Evolutionary conservation across 1,284 basidiomycete species (phyloP).

Genomic region (Boletus semigastroideus): DNA sequence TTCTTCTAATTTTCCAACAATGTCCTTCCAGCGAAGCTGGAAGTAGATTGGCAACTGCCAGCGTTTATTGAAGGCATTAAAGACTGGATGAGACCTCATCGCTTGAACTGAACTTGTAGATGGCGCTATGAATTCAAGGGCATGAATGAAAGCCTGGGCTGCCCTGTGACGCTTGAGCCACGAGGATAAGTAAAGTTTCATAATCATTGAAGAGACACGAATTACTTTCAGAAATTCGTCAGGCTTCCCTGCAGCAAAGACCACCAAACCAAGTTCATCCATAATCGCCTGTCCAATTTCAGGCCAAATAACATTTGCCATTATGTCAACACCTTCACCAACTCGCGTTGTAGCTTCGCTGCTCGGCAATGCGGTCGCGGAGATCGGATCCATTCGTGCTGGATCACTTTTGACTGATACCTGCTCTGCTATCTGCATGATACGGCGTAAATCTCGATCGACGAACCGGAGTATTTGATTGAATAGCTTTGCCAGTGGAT

Average conservation of each 20-base stretch:
- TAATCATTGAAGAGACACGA: background rate
- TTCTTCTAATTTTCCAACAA: constrained; percentile 76
- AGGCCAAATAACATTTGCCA: constrained; percentile 87
- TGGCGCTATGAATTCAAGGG: constrained; percentile 81
- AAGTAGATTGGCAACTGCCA: constrained; percentile 99
- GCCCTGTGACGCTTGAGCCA: constrained; percentile 72
- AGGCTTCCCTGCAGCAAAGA: constrained; percentile 91
- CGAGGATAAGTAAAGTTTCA: constrained; percentile 6
- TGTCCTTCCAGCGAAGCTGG: constrained; percentile 96
- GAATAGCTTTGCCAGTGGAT: constrained; percentile 72
- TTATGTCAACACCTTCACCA: constrained; percentile 67
- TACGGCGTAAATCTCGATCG: constrained; percentile 63
- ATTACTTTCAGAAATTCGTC: constrained; percentile 84
- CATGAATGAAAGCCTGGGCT: constrained; percentile 82
- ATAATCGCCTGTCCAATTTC: constrained; percentile 79
- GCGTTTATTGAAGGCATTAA: constrained; percentile 72
- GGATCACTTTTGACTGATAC: constrained; percentile 50
- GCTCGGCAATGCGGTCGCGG: background rate
- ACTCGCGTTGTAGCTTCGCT: constrained; percentile 2
- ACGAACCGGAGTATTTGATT: constrained; percentile 83
- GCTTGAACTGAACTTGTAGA: constrained; percentile 66
- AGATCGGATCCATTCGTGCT: constrained; percentile 21
- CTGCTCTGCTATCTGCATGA: constrained; percentile 78
- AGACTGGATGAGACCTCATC: constrained; percentile 74
- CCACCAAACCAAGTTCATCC: constrained; percentile 75